phyloP scores from a whole-genome alignment of 148 eudicot genomes.

The Limonium bicolor region DNA sequence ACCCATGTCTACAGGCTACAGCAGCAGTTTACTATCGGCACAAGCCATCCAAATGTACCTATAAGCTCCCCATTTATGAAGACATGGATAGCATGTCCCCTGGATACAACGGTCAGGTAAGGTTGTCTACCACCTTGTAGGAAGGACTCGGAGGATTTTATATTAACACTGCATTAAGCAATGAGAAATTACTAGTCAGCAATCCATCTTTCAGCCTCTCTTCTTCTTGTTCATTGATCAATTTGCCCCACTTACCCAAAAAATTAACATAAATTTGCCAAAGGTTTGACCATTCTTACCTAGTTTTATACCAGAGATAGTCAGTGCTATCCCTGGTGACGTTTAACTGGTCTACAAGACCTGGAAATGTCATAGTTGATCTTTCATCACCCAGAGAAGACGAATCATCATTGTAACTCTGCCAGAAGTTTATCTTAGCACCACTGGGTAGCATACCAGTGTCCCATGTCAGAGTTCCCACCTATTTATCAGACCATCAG shows the following conservation, averaged over 20 bases:
- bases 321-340: constrained; percentile 81
- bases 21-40: neutral
- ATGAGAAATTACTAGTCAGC: neutral
- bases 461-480: constrained; percentile 72
- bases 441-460: constrained; percentile 60
- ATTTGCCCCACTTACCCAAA: too few species aligned
- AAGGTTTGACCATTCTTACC: constrained; percentile 25
- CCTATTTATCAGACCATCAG: too few species aligned
- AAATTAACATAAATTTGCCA: too few species aligned
- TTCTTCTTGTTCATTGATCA: neutral
- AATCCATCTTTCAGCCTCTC: neutral
- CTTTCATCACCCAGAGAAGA: constrained; percentile 34
- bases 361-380: constrained; percentile 33
- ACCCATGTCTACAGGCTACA: too few species aligned
- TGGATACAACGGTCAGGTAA: constrained; percentile 55
- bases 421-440: constrained; percentile 45
- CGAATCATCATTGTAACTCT: constrained; percentile 64
- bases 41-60: constrained; percentile 26
- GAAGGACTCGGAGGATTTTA: constrained; percentile 62
- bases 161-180: constrained; percentile 39
- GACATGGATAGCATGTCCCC: constrained; percentile 79
- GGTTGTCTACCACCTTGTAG: constrained; percentile 61
- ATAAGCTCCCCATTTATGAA: constrained; percentile 78
- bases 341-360: constrained; percentile 85
- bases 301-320: constrained; percentile 89